A percentile compares a stretch with the other conserved stretches of the same genome.
Conservation (phyloP, 176 grass and related monocot genomes). For the Musa beccarii region DNA sequence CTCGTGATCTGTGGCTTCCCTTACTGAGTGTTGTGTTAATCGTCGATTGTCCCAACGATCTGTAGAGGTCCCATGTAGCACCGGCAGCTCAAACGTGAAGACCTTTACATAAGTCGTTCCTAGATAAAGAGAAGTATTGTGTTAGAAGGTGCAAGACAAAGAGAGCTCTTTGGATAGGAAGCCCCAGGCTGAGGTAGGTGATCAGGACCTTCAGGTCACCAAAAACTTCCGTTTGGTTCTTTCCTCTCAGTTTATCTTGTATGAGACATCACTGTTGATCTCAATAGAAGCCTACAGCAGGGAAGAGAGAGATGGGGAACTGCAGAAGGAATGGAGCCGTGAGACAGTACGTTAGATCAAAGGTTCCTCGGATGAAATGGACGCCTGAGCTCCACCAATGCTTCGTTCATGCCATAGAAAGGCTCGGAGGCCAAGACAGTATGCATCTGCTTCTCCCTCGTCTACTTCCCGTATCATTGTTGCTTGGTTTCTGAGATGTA, state of each 20-base stretch:
- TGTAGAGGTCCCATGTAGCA: conserved; percentile 5
- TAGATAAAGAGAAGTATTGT: not conserved
- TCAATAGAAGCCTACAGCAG: conserved; percentile 10
- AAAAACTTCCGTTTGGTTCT: not conserved
- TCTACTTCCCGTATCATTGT: not conserved
- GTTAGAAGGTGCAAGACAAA: not conserved
- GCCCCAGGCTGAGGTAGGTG: not conserved
- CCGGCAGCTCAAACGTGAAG: not conserved
- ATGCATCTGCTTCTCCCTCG: conserved; percentile 1
- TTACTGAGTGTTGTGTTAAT: conserved; percentile 18
- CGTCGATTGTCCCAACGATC: conserved; percentile 16
- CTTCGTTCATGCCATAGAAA: conserved; percentile 83
- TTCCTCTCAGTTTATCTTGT: not conserved
- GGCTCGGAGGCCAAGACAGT: conserved; percentile 88
- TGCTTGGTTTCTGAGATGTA: not conserved
- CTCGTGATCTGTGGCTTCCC: conserved; percentile 20
- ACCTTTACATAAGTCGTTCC: too few species aligned
- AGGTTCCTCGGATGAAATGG: conserved; percentile 82
- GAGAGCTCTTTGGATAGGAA: not conserved
- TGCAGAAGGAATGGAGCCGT: conserved; percentile 21
- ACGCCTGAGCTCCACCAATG: conserved; percentile 83
- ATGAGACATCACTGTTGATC: not conserved
- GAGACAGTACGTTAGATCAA: conserved; percentile 78
- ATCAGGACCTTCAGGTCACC: not conserved
- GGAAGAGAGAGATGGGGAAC: conserved; percentile 18